Conservation (phyloP, 2,329 filamentous ascomycete species). For the Bipolaris zeicola region DNA sequence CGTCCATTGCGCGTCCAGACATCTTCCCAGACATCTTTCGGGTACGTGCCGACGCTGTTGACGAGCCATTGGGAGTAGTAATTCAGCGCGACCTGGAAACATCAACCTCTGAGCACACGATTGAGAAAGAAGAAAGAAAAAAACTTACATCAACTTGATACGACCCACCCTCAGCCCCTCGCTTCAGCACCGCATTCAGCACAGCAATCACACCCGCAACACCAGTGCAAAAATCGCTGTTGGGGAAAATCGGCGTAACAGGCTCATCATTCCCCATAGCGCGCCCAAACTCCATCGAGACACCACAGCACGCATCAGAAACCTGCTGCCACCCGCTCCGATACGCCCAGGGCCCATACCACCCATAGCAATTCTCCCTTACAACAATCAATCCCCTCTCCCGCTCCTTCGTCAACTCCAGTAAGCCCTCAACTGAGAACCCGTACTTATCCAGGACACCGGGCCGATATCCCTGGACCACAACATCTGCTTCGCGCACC, state of each 20-base stretch:
- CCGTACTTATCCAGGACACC: constrained; percentile 56
- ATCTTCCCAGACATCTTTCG: constrained; percentile 54
- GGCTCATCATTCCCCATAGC: constrained; percentile 55
- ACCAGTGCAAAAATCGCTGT: constrained; percentile 55
- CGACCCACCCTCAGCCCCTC: constrained; percentile 49
- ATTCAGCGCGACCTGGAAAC: constrained; percentile 39
- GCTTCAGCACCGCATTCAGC: constrained; percentile 50
- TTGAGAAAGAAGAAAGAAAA: neutral
- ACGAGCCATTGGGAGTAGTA: constrained; percentile 49
- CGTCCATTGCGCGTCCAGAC: constrained; percentile 55
- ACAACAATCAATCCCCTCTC: constrained; percentile 55
- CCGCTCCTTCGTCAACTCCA: constrained; percentile 51
- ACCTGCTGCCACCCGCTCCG: constrained; percentile 62
- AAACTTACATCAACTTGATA: constrained; percentile 51
- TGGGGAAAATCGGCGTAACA: constrained; percentile 54
- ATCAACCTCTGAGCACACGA: neutral
- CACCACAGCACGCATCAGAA: constrained; percentile 53
- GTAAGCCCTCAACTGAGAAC: constrained; percentile 50
- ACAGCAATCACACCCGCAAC: constrained; percentile 51
- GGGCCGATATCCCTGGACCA: constrained; percentile 58
- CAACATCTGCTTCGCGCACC: constrained; percentile 57
- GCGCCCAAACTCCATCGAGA: constrained; percentile 54
- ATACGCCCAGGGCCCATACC: constrained; percentile 55
- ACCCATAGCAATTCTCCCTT: constrained; percentile 61
- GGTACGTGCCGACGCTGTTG: constrained; percentile 43